A percentile compares a stretch with the other conserved stretches of the same genome.
These are phyloP conservation scores for Ophiostoma populinum DNA, from an alignment of 2,329 filamentous ascomycete genomes.

Conservation along the genomic window DNA sequence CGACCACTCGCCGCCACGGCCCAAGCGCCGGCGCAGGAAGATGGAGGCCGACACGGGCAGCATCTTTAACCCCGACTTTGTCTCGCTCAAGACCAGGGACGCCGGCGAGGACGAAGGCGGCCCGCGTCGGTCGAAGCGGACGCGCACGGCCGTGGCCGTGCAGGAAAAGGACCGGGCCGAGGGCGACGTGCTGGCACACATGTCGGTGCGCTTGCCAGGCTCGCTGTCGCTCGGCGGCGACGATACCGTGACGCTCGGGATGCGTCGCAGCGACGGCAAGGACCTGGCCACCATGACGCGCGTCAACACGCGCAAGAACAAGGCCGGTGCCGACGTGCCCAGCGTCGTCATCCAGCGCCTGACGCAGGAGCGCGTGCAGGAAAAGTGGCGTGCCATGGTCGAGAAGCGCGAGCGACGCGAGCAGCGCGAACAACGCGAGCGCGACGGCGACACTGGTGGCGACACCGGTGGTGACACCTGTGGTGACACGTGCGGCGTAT, in stretches of 20 bases:
- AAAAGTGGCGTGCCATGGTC: constrained; percentile 2
- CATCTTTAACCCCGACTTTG: constrained; percentile 15
- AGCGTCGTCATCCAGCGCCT: constrained; percentile 16
- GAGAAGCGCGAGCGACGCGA: constrained; percentile 10
- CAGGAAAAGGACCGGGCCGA: too few relatives aligned
- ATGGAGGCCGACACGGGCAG: constrained; percentile 14
- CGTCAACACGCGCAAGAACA: constrained; percentile 29
- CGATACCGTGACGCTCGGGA: constrained; percentile 9
- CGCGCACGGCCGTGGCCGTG: too few relatives aligned
- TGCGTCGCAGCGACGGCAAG: constrained; percentile 21
- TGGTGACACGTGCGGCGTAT: constrained; percentile 15
- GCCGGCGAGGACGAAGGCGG: not conserved
- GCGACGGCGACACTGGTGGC: not conserved
- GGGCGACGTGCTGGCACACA: constrained; percentile 16
- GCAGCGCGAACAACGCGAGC: constrained; percentile 11
- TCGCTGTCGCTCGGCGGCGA: constrained; percentile 15
- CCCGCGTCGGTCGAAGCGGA: constrained; percentile 7
- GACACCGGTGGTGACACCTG: not conserved
- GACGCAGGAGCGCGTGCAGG: constrained; percentile 12
- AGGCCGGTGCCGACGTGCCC: constrained; percentile 20
- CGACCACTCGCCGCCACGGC: constrained; percentile 14
- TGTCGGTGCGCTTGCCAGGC: constrained; percentile 18
- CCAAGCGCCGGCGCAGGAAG: constrained; percentile 17
- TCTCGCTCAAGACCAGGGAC: constrained; percentile 2
- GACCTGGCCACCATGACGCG: constrained; percentile 24